Conservation (phyloP, 2,329 filamentous ascomycete genomes). For the Whalleya microplaca region DNA sequence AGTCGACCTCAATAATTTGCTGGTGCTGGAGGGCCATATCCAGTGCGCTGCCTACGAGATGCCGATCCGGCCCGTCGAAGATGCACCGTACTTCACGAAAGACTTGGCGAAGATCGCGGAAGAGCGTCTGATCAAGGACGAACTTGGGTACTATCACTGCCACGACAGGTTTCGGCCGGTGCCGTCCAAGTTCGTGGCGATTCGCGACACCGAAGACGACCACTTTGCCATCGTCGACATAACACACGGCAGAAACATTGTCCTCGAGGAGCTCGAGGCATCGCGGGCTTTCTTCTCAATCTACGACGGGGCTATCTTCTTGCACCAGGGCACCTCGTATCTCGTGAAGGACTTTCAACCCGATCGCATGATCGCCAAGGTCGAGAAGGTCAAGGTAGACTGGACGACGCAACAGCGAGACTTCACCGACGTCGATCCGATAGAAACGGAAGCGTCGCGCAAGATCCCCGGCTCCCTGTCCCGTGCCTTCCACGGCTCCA, state of each 20-base stretch:
- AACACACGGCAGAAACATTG: conserved; percentile 78
- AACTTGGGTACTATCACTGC: conserved; percentile 84
- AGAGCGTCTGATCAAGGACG: conserved; percentile 74
- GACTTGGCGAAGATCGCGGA: conserved; percentile 72
- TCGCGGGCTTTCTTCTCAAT: conserved; percentile 94
- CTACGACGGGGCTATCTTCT: conserved; percentile 95
- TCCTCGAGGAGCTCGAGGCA: conserved; percentile 94
- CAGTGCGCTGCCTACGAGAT: conserved; percentile 96
- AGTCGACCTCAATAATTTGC: conserved; percentile 88
- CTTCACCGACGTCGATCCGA: conserved; percentile 90
- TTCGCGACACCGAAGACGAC: conserved; percentile 86
- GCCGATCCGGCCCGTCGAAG: conserved; percentile 80
- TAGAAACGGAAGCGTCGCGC: conserved; percentile 87
- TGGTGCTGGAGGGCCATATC: conserved; percentile 89
- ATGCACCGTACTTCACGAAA: conserved; percentile 77
- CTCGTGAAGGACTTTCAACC: conserved; percentile 87
- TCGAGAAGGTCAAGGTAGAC: conserved; percentile 87
- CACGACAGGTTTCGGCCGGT: conserved; percentile 85
- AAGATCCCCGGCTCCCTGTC: conserved; percentile 65
- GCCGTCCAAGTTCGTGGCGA: conserved; percentile 81
- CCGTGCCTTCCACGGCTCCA: conserved; percentile 81
- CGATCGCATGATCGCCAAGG: conserved; percentile 80
- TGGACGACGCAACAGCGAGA: conserved; percentile 95
- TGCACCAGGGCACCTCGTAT: conserved; percentile 94
- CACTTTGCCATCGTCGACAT: conserved; percentile 93